Base-by-base conservation (phyloP, 2,329 filamentous ascomycete genomes). In the Diaporthe sp. region DNA sequence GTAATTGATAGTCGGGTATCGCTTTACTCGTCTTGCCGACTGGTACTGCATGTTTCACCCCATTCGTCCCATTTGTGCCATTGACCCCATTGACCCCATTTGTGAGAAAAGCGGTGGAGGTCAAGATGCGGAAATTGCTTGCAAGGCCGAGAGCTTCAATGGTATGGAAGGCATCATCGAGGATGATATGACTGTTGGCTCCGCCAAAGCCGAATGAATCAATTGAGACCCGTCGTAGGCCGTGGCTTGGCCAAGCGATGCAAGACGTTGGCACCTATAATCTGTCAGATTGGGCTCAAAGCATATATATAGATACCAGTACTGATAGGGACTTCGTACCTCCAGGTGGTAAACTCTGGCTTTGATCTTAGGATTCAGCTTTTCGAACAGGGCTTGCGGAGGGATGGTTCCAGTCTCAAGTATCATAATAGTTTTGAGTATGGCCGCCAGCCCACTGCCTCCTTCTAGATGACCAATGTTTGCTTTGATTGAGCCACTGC, bases 391-490 rank as follows among this genome's bases (percentile, higher is more conserved):
- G 1, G 78, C 77, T 1, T 75, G 81, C 0, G 78, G 78, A 0
- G 81, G 81, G 9, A 84, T 82, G 0, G 77, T 54, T 0, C 78
- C 80, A 1, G 78, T 78, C 57, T 83, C 81, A 2, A 84, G 66
- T 0, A 79, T 70, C n/a, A 84, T 33, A 9, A 82, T 76, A 0
- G 76, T 76, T 69, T 85, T 85, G 5, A 84, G 78, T 0, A 83
- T 61, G 1, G 79, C 78, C 0, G 81, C 80, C 80, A 3, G 80
- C 77, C 0, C 80, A n/a, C 74, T 76, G 6, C 79, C 77, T 4
- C 77, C 79, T 77, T 81, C 82, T 4, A 78, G 74, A 45, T 85
- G 83, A 0, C 83, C 83, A 10, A 83, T 54, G 57, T 82, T 83
- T n/a, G 78, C 78, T 45, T 83, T 83, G 33, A 71, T 8, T 3